Percentiles rank a stretch among this genome's conserved stretches.
Evolutionary conservation across 768 basidiomycete genomes (phyloP).

Genomic region (Hemileccinum rubropunctum): DNA sequence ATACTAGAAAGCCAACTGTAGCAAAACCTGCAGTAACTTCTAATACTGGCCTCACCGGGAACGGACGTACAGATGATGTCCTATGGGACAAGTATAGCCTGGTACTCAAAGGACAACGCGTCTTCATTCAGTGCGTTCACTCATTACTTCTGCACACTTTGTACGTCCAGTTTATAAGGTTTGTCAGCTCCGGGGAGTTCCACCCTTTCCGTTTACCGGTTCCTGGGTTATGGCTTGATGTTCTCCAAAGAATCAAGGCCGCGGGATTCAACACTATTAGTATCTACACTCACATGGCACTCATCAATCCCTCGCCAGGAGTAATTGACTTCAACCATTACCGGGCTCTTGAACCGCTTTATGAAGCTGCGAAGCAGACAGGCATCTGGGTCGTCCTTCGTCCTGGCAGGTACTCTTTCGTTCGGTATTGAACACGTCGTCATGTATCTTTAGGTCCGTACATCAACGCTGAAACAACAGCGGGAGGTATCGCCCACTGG

Average conservation of each 20-base stretch:
- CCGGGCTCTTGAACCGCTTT: constrained; percentile 66
- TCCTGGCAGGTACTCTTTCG: constrained; percentile 51
- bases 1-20: background rate
- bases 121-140: constrained; percentile 64
- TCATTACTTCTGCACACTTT: background rate
- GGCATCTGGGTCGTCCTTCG: constrained; percentile 80
- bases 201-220: constrained; percentile 82
- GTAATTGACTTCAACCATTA: constrained; percentile 72
- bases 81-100: constrained; percentile 72
- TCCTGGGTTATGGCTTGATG: constrained; percentile 76
- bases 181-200: constrained; percentile 74
- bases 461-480: constrained; percentile 81
- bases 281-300: constrained; percentile 78
- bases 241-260: constrained; percentile 78
- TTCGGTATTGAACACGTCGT: background rate
- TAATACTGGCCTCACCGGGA: constrained; percentile 18
- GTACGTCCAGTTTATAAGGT: background rate
- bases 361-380: constrained; percentile 67
- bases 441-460: constrained; percentile 33
- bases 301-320: constrained; percentile 71
- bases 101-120: constrained; percentile 62
- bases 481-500: constrained; percentile 73
- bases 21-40: constrained; percentile 1
- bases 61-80: constrained; percentile 38
- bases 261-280: constrained; percentile 77